phyloP scores from a whole-genome alignment of 2,329 filamentous ascomycete species.

The Aspergillus viridinutans region DNA sequence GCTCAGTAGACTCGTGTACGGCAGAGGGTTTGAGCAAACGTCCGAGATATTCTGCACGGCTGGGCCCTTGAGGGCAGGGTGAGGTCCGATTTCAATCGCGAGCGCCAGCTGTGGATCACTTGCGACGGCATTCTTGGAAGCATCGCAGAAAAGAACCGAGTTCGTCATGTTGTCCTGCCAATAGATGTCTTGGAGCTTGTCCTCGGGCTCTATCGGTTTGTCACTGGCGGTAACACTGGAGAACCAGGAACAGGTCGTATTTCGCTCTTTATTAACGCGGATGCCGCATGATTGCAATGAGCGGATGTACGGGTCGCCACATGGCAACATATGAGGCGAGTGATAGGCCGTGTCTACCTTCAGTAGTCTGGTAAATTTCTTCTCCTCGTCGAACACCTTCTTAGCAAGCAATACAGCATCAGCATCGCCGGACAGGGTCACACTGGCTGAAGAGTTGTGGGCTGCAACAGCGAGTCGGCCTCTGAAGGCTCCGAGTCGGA shows the following conservation, averaged over 20 bases:
- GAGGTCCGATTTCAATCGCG: background rate
- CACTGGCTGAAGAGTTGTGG: slow-evolving; percentile 34
- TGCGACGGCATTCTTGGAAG: background rate
- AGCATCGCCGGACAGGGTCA: slow-evolving; percentile 41
- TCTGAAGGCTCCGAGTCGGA: slow-evolving; percentile 6
- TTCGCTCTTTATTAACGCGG: too few relatives aligned
- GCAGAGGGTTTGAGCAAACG: too few relatives aligned
- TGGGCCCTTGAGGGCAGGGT: background rate
- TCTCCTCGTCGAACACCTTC: background rate
- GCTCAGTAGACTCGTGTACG: background rate
- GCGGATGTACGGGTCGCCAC: background rate
- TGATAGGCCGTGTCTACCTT: slow-evolving; percentile 16
- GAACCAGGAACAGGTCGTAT: background rate
- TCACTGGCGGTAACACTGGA: background rate
- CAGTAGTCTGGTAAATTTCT: background rate
- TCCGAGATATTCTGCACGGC: background rate
- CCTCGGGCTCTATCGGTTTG: background rate
- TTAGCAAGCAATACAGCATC: slow-evolving; percentile 23
- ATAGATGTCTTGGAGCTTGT: background rate
- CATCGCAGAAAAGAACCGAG: background rate
- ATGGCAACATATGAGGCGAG: slow-evolving; percentile 6
- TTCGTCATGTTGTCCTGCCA: background rate
- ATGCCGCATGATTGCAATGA: background rate
- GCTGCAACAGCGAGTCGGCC: slow-evolving; percentile 24
- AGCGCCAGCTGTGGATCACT: background rate